Base-by-base conservation (phyloP, 2,329 filamentous ascomycete species). In the Colletotrichum orchidophilum region DNA sequence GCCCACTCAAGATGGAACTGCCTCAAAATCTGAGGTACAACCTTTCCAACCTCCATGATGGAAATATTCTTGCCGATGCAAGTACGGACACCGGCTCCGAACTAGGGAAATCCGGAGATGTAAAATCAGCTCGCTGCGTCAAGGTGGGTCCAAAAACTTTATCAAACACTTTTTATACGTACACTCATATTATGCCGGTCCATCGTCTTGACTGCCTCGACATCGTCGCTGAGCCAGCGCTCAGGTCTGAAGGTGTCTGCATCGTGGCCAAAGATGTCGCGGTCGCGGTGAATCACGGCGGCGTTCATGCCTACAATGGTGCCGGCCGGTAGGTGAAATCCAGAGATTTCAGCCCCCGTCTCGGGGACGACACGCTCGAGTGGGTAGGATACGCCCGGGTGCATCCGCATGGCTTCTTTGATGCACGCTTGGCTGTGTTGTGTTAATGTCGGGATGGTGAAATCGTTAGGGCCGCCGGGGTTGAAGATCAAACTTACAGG, bases 211-310 rank as follows among this genome's bases (percentile, higher is more conserved):
- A 68, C 71, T 7, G 75, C 81, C 7, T 69, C 73, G 65, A 83
- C 78, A 18, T 77, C 76, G 6, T 62, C 66, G 24, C 66, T 55
- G 0, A 78, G 42, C 76, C 76, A 78, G 13, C 85, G 79, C 53
- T 86, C 84, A 0, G 85, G 84, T 1, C 78, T 78, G 75, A 86
- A 87, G 1, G 72, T 52, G 31, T 83, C 79, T 0, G 81, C 80
- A 68, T 87, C 83, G 0, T 79, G 75, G 1, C 84, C 85, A 68
- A 83, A 87, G 1, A 84, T 74, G 0, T 68, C 74, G 27, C 76
- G 77, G 66, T 86, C 82, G 7, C 77, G 73, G 2, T 78, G 77
- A 1, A 81, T 66, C 13, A 82, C 79, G 73, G 78, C 82, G 1
- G 81, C 78, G 53, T 77, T 82, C 67, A 82, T 80, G 3, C 80